Evolutionary conservation across 1,139 yeast genomes (phyloP).

Genomic region (Nakaseomyces sp.): DNA sequence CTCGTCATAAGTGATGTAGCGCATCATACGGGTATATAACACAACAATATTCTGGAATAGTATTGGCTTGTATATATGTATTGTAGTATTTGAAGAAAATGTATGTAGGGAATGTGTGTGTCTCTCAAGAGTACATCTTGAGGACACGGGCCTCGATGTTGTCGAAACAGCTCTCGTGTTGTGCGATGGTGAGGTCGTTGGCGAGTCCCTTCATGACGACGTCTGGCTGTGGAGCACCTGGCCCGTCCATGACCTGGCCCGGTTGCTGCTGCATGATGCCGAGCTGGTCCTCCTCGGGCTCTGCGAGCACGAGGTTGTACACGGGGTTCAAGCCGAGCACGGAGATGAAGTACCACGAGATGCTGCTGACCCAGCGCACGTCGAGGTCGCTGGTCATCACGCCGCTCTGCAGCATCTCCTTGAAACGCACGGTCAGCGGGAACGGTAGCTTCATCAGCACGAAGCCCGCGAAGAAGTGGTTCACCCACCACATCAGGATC

Average conservation of each 20-base stretch:
- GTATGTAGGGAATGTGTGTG: too few relatives aligned
- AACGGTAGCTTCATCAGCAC: conserved; percentile 74
- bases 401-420: conserved; percentile 85
- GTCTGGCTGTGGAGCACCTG: conserved; percentile 53
- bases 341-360: conserved; percentile 95
- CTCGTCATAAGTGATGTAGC: too few relatives aligned
- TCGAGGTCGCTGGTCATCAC: conserved; percentile 78
- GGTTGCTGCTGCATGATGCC: conserved; percentile 34
- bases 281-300: conserved; percentile 37
- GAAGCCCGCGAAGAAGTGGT: conserved; percentile 86
- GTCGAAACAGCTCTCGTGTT: conserved; percentile 49
- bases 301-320: conserved; percentile 62
- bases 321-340: conserved; percentile 79
- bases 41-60: too few relatives aligned
- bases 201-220: conserved; percentile 63
- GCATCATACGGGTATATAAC: too few relatives aligned
- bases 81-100: too few relatives aligned
- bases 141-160: conserved; percentile 61
- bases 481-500: conserved; percentile 92
- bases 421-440: conserved; percentile 81
- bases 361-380: conserved; percentile 88
- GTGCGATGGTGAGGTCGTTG: conserved; percentile 62
- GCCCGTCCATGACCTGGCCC: conserved; percentile 33
- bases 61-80: too few relatives aligned
- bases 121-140: conserved; percentile 22